These are phyloP conservation scores for Corallochytrium limacisporum DNA, from an alignment of 78 protist species.

Conservation along the genomic window DNA sequence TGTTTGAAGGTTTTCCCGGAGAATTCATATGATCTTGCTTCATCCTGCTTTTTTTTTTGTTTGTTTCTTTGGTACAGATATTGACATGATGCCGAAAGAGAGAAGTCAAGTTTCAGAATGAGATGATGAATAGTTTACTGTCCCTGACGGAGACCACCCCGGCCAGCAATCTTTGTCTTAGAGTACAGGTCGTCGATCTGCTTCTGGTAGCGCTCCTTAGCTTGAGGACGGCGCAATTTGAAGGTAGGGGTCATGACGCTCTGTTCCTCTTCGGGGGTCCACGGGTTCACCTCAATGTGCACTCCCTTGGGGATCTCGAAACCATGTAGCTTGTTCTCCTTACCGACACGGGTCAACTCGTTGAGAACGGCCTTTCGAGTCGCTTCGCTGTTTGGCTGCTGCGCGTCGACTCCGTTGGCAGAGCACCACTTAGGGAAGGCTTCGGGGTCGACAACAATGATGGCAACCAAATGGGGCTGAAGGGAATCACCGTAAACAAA, in stretches of 20 bases:
- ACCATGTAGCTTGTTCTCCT: not conserved
- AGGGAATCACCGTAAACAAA: slow-evolving; percentile 23
- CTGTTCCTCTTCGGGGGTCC: slow-evolving; percentile 41
- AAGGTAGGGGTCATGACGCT: slow-evolving; percentile 67
- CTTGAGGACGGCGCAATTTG: slow-evolving; percentile 56
- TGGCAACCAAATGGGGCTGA: slow-evolving; percentile 35
- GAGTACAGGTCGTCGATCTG: too few relatives aligned
- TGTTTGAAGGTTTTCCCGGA: too few relatives aligned
- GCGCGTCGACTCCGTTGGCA: not conserved
- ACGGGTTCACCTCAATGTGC: slow-evolving; percentile 8
- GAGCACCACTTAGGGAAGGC: not conserved
- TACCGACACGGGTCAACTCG: not conserved
- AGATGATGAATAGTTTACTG: too few relatives aligned
- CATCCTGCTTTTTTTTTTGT: too few relatives aligned
- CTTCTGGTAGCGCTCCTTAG: too few relatives aligned
- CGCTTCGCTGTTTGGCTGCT: not conserved
- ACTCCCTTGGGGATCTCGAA: not conserved
- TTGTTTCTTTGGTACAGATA: too few relatives aligned
- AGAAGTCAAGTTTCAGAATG: too few relatives aligned
- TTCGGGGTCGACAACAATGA: slow-evolving; percentile 35
- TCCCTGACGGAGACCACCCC: too few relatives aligned
- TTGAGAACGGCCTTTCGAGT: not conserved
- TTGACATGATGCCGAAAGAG: too few relatives aligned
- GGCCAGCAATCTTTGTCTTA: too few relatives aligned
- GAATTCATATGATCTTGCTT: too few relatives aligned